A percentile compares a stretch with the other conserved stretches of the same genome.
Evolutionary conservation across 2,329 filamentous ascomycete species (phyloP).

Genomic region (Emergomyces pasteurianus): DNA sequence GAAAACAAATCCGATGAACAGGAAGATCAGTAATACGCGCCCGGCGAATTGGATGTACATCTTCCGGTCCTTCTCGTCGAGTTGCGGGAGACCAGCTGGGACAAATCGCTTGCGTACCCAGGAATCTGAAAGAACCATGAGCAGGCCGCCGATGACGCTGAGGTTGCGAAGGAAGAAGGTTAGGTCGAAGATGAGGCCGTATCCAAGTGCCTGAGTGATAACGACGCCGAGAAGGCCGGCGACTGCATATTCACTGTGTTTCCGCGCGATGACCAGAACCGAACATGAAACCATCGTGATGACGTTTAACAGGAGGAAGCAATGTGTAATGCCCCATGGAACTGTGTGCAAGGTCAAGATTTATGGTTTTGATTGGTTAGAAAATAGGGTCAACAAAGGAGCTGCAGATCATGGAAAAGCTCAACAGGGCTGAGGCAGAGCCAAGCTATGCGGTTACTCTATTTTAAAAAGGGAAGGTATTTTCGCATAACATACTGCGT

Average conservation of each 20-base stretch:
- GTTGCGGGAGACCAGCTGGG: constrained; percentile 80
- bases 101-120: constrained; percentile 98
- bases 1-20: constrained; percentile 95
- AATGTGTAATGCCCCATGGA: constrained; percentile 72
- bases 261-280: constrained; percentile 75
- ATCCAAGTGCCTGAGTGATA: constrained; percentile 84
- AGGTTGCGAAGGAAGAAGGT: constrained; percentile 99
- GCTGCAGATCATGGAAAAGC: not conserved
- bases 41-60: constrained; percentile 99
- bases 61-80: constrained; percentile 99
- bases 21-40: constrained; percentile 88
- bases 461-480: constrained; percentile 4
- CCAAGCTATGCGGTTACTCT: constrained; percentile 3
- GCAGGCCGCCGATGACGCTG: constrained; percentile 87
- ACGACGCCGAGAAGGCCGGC: constrained; percentile 83
- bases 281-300: constrained; percentile 77
- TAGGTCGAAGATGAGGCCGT: constrained; percentile 95
- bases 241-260: constrained; percentile 87
- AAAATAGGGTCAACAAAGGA: not conserved
- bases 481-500: constrained; percentile 59
- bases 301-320: constrained; percentile 87
- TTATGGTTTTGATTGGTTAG: not conserved
- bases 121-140: constrained; percentile 97
- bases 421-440: not conserved
- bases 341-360: constrained; percentile 44